Percentiles rank a stretch among this genome's conserved stretches.
Evolutionary conservation across 2,329 filamentous ascomycete genomes (phyloP).

Genomic region (Pestalotiopsis sp.): DNA sequence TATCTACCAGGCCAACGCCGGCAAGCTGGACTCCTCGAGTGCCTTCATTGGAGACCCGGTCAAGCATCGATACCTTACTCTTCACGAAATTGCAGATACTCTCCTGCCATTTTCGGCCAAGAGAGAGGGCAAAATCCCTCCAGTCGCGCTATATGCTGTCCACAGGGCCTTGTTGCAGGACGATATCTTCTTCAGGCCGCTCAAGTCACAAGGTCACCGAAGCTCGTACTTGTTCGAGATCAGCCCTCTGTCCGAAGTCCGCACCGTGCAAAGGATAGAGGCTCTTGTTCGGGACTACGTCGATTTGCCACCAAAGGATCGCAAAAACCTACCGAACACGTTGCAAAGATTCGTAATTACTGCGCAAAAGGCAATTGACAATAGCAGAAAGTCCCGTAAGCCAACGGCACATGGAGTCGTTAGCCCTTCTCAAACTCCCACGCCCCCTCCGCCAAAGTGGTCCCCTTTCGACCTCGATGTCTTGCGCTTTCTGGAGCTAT

Average conservation of each 20-base stretch:
- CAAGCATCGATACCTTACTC: conserved; percentile 47
- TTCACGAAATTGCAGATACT: conserved; percentile 52
- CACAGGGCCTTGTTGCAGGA: conserved; percentile 65
- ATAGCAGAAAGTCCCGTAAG: conserved; percentile 50
- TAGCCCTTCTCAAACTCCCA: conserved; percentile 33
- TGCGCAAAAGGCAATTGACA: conserved; percentile 52
- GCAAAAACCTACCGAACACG: neutral
- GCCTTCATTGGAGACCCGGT: conserved; percentile 39
- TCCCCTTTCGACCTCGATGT: conserved; percentile 55
- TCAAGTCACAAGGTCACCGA: conserved; percentile 53
- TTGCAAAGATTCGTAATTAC: conserved; percentile 50
- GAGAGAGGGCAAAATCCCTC: conserved; percentile 40
- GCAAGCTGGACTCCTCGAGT: conserved; percentile 49
- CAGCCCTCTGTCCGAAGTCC: conserved; percentile 56
- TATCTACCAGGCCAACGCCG: conserved; percentile 51
- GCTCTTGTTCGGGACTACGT: conserved; percentile 56
- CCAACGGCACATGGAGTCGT: conserved; percentile 56
- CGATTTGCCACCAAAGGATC: conserved; percentile 33
- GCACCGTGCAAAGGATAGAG: conserved; percentile 52
- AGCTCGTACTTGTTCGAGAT: conserved; percentile 64
- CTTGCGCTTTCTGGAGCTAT: conserved; percentile 71
- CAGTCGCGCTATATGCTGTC: conserved; percentile 67
- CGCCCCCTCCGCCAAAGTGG: conserved; percentile 39
- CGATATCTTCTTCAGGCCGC: conserved; percentile 61
- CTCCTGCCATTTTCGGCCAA: conserved; percentile 42